These are phyloP conservation scores for Parasarocladium wereldwijsianum DNA, from an alignment of 2,329 filamentous ascomycete genomes.

Conservation along the genomic window DNA sequence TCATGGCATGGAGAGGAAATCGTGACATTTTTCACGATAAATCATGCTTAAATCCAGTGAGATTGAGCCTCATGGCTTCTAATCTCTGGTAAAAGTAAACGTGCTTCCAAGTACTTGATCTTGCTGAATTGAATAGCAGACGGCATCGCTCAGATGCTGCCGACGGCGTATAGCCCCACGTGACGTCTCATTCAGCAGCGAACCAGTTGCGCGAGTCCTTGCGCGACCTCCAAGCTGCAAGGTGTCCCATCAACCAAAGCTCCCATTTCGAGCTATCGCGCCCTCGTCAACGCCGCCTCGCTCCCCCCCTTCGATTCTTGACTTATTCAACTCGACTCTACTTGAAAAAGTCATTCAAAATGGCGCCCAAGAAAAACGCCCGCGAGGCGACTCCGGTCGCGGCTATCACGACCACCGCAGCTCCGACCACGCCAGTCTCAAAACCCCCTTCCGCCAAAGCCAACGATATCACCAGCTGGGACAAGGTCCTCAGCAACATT, in stretches of 20 bases:
- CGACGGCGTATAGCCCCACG: conserved; percentile 4
- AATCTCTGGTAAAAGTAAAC: too few relatives aligned
- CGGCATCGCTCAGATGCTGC: too few relatives aligned
- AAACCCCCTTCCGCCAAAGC: conserved; percentile 6
- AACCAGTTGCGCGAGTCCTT: too few relatives aligned
- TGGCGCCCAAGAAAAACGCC: conserved; percentile 36
- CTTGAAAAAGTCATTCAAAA: conserved; percentile 12
- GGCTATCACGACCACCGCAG: conserved; percentile 7
- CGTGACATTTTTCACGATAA: too few relatives aligned
- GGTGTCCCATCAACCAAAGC: neutral
- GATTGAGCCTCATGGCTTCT: too few relatives aligned
- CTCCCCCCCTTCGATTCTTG: conserved; percentile 5
- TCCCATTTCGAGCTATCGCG: neutral
- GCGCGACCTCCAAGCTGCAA: too few relatives aligned
- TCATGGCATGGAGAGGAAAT: too few relatives aligned
- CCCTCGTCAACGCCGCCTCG: neutral
- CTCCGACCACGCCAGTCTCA: conserved; percentile 8
- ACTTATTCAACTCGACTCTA: conserved; percentile 4
- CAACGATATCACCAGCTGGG: conserved; percentile 22
- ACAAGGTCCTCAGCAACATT: conserved; percentile 53
- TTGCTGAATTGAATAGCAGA: too few relatives aligned
- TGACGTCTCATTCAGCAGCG: conserved; percentile 3
- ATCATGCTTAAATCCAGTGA: too few relatives aligned
- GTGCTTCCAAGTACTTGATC: too few relatives aligned
- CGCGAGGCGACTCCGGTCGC: conserved; percentile 18